These are phyloP conservation scores for Wickerhamiella alocasiicola DNA, from an alignment of 805 yeast species.

Conservation along the genomic window DNA sequence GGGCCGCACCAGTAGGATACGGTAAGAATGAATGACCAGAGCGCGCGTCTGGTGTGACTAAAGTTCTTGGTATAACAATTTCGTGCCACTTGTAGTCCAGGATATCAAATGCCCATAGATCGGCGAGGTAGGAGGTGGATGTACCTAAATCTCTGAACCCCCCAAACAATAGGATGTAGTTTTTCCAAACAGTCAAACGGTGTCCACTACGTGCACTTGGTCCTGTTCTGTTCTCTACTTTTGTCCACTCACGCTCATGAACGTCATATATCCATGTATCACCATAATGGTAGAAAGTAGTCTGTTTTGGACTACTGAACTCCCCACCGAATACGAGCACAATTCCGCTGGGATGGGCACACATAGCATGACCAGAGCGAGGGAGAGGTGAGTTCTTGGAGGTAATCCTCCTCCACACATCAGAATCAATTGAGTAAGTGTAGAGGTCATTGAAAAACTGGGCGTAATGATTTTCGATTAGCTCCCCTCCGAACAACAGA, in stretches of 20 bases:
- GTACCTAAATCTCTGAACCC: slow-evolving; percentile 87
- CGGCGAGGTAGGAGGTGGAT: slow-evolving; percentile 70
- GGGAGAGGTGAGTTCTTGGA: slow-evolving; percentile 88
- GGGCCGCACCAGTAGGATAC: slow-evolving; percentile 60
- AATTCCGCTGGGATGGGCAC: slow-evolving; percentile 83
- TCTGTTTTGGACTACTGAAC: slow-evolving; percentile 90
- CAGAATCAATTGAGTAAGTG: slow-evolving; percentile 61
- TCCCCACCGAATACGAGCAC: slow-evolving; percentile 90
- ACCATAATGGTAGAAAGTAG: slow-evolving; percentile 89
- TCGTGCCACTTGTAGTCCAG: slow-evolving; percentile 85
- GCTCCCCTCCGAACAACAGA: slow-evolving; percentile 84
- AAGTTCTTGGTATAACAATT: slow-evolving; percentile 72
- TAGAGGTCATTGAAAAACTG: slow-evolving; percentile 71
- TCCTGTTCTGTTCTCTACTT: slow-evolving; percentile 52
- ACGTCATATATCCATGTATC: slow-evolving; percentile 93
- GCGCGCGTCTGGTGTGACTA: slow-evolving; percentile 76
- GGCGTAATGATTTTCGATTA: slow-evolving; percentile 38
- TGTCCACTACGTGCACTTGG: slow-evolving; percentile 91
- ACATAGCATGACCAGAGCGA: slow-evolving; percentile 86
- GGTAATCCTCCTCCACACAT: slow-evolving; percentile 64
- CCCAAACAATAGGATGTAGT: slow-evolving; percentile 72
- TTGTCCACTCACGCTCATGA: slow-evolving; percentile 77
- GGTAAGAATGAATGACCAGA: slow-evolving; percentile 87
- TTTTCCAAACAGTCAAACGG: slow-evolving; percentile 83
- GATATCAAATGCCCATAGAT: slow-evolving; percentile 86